A percentile compares a stretch with the other conserved stretches of the same genome.
Evolutionary conservation across 1,139 yeast genomes (phyloP).

Genomic region (Blastobotrys serpentis): DNA sequence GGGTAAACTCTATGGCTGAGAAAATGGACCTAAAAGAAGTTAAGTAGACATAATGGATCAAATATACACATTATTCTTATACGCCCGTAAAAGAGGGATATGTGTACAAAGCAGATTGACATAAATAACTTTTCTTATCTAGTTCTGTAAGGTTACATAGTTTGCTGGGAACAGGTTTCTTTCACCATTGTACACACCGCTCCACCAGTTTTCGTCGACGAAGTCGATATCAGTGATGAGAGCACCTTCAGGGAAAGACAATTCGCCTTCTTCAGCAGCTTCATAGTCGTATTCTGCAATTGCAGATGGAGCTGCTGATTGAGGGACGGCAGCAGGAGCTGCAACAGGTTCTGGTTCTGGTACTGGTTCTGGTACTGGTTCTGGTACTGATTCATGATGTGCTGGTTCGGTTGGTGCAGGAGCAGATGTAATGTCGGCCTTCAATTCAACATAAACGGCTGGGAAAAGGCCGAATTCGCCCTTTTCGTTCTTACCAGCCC

Average conservation of each 20-base stretch:
- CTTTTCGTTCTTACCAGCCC: slow-evolving; percentile 64
- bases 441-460: slow-evolving; percentile 59
- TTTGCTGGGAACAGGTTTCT: slow-evolving; percentile 89
- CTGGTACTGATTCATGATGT: slow-evolving; percentile 30
- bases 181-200: slow-evolving; percentile 75
- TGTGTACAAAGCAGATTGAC: not conserved
- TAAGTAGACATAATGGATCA: too few relatives aligned
- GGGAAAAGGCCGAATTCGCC: slow-evolving; percentile 77
- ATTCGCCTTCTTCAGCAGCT: slow-evolving; percentile 87
- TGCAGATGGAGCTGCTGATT: too few relatives aligned
- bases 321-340: too few relatives aligned
- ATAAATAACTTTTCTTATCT: slow-evolving; percentile 13
- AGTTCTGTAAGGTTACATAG: slow-evolving; percentile 57
- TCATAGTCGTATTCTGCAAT: slow-evolving; percentile 83
- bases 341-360: slow-evolving; percentile 30
- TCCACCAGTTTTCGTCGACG: slow-evolving; percentile 97
- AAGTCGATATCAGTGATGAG: slow-evolving; percentile 76
- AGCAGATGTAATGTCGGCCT: slow-evolving; percentile 32
- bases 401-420: slow-evolving; percentile 30
- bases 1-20: slow-evolving; percentile 23
- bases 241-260: slow-evolving; percentile 81
- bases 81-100: too few relatives aligned
- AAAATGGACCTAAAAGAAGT: too few relatives aligned
- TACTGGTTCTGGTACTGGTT: slow-evolving; percentile 17
- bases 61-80: too few relatives aligned